Conservation (phyloP, 805 yeast species). For the Candida tallmaniae region DNA sequence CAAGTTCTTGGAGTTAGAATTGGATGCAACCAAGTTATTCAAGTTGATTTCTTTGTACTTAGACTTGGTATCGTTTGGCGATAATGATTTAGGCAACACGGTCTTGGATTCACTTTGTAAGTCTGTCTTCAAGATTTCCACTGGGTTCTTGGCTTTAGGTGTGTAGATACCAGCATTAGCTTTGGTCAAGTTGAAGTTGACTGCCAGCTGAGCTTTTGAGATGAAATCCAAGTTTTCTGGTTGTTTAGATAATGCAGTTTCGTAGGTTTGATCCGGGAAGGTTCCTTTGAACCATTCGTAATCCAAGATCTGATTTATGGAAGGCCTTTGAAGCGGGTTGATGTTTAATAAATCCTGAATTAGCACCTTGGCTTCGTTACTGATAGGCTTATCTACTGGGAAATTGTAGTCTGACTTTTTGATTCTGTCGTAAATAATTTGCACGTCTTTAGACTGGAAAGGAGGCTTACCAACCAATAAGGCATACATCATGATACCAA, state of each 20-base stretch:
- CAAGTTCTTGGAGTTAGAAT: too few species aligned
- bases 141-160: constrained; percentile 54
- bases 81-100: constrained; percentile 80
- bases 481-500: constrained; percentile 95
- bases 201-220: constrained; percentile 55
- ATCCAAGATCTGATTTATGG: constrained; percentile 69
- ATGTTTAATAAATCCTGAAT: constrained; percentile 70
- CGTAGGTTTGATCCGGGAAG: constrained; percentile 70
- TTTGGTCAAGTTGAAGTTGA: constrained; percentile 65
- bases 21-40: constrained; percentile 21
- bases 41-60: constrained; percentile 73
- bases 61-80: constrained; percentile 86
- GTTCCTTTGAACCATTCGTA: constrained; percentile 86
- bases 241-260: constrained; percentile 54
- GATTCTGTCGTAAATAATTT: constrained; percentile 87
- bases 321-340: constrained; percentile 79
- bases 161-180: constrained; percentile 58
- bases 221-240: constrained; percentile 56
- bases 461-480: constrained; percentile 94
- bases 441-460: constrained; percentile 92
- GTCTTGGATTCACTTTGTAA: constrained; percentile 64
- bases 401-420: constrained; percentile 75
- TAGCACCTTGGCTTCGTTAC: constrained; percentile 67
- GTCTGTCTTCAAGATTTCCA: constrained; percentile 65
- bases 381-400: constrained; percentile 66